phyloP scores from a whole-genome alignment of 768 basidiomycete species.

The Amanita brunnescens region DNA sequence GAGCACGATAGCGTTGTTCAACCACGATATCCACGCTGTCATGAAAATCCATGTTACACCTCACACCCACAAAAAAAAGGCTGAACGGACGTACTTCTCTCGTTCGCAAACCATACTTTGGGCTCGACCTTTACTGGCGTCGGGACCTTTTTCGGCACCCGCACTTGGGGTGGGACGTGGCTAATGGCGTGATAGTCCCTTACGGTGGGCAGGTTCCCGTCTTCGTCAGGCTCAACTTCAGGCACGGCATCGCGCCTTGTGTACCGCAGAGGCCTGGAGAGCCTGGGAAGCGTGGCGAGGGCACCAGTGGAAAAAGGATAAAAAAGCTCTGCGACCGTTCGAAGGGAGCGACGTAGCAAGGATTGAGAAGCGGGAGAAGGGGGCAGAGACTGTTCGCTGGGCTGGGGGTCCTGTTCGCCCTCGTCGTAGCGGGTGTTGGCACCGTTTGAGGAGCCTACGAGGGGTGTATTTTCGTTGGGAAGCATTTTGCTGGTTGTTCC shows the following conservation, averaged over 20 bases:
- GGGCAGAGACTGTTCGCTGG: neutral
- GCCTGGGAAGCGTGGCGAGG: conserved; percentile 36
- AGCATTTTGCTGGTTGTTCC: neutral
- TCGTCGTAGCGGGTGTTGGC: neutral
- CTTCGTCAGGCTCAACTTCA: conserved; percentile 37
- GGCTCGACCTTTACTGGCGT: conserved; percentile 83
- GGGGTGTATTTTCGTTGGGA: conserved; percentile 5
- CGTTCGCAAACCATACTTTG: conserved; percentile 98
- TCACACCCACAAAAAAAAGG: neutral
- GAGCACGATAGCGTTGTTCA: conserved; percentile 77
- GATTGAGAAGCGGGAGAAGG: neutral
- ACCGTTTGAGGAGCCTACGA: neutral
- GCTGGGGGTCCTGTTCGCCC: neutral
- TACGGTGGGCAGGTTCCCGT: conserved; percentile 51
- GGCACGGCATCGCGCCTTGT: conserved; percentile 71
- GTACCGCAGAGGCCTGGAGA: conserved; percentile 41
- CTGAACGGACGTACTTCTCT: conserved; percentile 75
- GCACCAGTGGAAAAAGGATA: conserved; percentile 67
- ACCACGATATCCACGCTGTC: conserved; percentile 87
- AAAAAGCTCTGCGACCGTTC: conserved; percentile 36
- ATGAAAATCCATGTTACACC: no score
- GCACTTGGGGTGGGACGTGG: conserved; percentile 49
- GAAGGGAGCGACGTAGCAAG: conserved; percentile 6
- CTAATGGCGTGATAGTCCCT: conserved; percentile 74
- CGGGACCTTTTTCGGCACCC: conserved; percentile 75